Evolutionary conservation across 495 filamentous ascomycete genomes (phyloP).

Genomic region (Bryoglossum gracile): DNA sequence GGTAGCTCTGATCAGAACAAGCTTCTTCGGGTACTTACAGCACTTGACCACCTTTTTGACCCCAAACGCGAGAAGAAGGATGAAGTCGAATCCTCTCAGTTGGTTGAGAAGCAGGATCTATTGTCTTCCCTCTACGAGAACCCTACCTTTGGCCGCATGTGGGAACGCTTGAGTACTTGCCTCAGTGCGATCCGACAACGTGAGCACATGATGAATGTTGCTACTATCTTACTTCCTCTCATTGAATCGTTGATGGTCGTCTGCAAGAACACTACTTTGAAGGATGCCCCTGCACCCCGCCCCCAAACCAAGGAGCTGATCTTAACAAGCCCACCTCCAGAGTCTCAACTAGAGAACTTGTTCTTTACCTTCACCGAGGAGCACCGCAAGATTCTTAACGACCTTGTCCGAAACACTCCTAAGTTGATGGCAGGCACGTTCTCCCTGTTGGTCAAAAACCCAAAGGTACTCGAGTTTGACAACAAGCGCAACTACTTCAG

Average conservation of each 20-base stretch:
- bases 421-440: slow-evolving; percentile 98
- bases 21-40: slow-evolving; percentile 84
- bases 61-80: slow-evolving; percentile 55
- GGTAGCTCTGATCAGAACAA: slow-evolving; percentile 94
- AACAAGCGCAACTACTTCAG: slow-evolving; percentile 99
- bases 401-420: slow-evolving; percentile 92
- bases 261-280: slow-evolving; percentile 89
- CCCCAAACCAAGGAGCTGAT: slow-evolving; percentile 56
- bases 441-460: slow-evolving; percentile 92
- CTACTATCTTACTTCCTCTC: slow-evolving; percentile 85
- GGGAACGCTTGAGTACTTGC: slow-evolving; percentile 91
- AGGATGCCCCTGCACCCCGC: slow-evolving; percentile 39
- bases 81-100: slow-evolving; percentile 45
- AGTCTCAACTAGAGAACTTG: slow-evolving; percentile 74
- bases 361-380: slow-evolving; percentile 99
- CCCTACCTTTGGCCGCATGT: slow-evolving; percentile 78
- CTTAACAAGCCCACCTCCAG: slow-evolving; percentile 68
- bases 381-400: slow-evolving; percentile 96
- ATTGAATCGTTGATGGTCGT: slow-evolving; percentile 98
- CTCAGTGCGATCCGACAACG: slow-evolving; percentile 79
- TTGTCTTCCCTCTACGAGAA: slow-evolving; percentile 84
- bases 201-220: slow-evolving; percentile 92
- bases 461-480: slow-evolving; percentile 97
- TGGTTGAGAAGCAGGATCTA: slow-evolving; percentile 66
- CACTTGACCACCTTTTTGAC: slow-evolving; percentile 92